A percentile compares a stretch with the other conserved stretches of the same genome.
Evolutionary conservation across 176 grass and related monocot species (phyloP).

Genomic region (Lolium perenne): DNA sequence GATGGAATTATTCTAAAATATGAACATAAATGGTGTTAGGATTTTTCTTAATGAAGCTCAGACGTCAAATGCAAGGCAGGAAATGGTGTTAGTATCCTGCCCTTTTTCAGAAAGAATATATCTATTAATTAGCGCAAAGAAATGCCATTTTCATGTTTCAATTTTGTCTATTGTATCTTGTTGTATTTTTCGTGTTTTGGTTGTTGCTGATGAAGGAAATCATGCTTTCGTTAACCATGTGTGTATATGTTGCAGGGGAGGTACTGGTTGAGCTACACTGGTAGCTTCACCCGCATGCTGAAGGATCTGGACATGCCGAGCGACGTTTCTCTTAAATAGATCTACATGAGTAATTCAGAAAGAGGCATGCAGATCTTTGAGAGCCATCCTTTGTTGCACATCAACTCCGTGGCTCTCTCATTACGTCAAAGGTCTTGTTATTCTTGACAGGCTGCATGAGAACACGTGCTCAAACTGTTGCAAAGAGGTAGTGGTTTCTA

Average conservation of each 20-base stretch:
- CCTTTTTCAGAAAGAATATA: too few species aligned
- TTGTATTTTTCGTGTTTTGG: neutral
- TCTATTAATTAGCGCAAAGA: too few species aligned
- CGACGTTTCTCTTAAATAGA: too few species aligned
- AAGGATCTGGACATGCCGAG: constrained; percentile 44
- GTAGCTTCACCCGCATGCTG: constrained; percentile 65
- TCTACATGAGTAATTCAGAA: too few species aligned
- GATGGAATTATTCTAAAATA: too few species aligned
- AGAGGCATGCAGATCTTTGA: too few species aligned
- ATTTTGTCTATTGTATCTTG: too few species aligned
- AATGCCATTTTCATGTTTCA: too few species aligned
- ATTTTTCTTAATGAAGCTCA: too few species aligned
- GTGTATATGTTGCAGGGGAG: constrained; percentile 49
- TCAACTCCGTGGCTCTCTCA: constrained; percentile 77
- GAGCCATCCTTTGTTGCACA: constrained; percentile 57
- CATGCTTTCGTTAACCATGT: neutral
- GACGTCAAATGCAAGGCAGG: too few species aligned
- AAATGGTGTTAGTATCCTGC: too few species aligned
- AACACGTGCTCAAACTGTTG: constrained; percentile 75
- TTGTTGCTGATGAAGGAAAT: neutral
- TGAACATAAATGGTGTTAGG: too few species aligned
- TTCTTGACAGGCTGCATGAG: constrained; percentile 73
- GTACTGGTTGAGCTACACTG: constrained; percentile 72
- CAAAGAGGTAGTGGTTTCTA: constrained; percentile 68
- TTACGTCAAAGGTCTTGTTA: constrained; percentile 83